These are phyloP conservation scores for Tetrapisispora taiwanensis DNA, from an alignment of 805 yeast species.

Conservation along the genomic window DNA sequence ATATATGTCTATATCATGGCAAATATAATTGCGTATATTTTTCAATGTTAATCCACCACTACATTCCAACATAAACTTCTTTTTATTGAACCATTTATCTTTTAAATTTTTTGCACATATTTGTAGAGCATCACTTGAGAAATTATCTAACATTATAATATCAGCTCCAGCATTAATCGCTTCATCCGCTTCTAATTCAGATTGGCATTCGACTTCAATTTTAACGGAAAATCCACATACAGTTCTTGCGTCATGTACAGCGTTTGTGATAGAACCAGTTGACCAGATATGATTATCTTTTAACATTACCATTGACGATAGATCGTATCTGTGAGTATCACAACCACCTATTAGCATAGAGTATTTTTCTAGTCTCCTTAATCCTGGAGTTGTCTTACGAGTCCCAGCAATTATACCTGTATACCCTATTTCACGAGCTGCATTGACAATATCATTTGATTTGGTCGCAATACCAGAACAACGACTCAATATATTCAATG, in stretches of 20 bases:
- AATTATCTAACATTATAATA: constrained; percentile 89
- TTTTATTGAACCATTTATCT: constrained; percentile 38
- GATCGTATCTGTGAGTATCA: constrained; percentile 85
- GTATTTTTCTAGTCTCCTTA: constrained; percentile 79
- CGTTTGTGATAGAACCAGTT: constrained; percentile 82
- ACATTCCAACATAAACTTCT: constrained; percentile 68
- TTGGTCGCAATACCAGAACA: constrained; percentile 83
- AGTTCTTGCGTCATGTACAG: constrained; percentile 63
- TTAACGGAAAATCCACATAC: constrained; percentile 85
- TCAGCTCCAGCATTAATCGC: constrained; percentile 95
- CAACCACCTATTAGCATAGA: constrained; percentile 94
- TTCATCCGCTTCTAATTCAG: constrained; percentile 77
- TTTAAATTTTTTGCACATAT: constrained; percentile 57
- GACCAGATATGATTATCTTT: constrained; percentile 92
- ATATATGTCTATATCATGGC: constrained; percentile 78
- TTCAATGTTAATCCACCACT: constrained; percentile 78
- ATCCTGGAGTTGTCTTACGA: constrained; percentile 94
- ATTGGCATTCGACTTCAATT: constrained; percentile 86
- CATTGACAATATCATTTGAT: constrained; percentile 42
- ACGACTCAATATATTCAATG: constrained; percentile 72
- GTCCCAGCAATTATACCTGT: constrained; percentile 89
- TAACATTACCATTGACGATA: constrained; percentile 90
- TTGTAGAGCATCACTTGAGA: constrained; percentile 54
- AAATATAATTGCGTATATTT: constrained; percentile 55
- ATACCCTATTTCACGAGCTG: constrained; percentile 62